These are phyloP conservation scores for Bipolaris sorokiniana DNA, from an alignment of 2,329 filamentous ascomycete genomes.

Conservation along the genomic window DNA sequence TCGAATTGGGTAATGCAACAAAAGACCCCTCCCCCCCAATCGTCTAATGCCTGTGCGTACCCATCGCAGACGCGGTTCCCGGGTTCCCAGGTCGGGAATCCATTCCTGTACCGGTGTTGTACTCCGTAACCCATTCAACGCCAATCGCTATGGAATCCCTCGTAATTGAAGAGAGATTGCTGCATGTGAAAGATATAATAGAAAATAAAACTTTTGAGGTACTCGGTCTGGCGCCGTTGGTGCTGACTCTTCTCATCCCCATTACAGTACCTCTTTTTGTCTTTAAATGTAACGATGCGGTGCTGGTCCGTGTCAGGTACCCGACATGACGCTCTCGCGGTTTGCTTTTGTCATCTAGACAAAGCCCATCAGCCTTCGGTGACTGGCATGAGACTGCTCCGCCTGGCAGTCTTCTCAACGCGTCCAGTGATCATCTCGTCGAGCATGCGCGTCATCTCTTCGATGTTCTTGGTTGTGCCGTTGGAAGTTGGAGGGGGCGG, in stretches of 20 bases:
- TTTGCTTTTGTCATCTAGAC: slow-evolving; percentile 8
- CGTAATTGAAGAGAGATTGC: slow-evolving; percentile 9
- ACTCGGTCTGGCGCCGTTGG: slow-evolving; percentile 14
- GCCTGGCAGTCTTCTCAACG: slow-evolving; percentile 66
- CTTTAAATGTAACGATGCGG: slow-evolving; percentile 8
- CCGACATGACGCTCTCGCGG: slow-evolving; percentile 6
- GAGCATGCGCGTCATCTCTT: slow-evolving; percentile 91
- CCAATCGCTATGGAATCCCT: slow-evolving; percentile 22
- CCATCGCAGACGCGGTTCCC: slow-evolving; percentile 1
- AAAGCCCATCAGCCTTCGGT: slow-evolving; percentile 25
- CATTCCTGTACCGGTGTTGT: slow-evolving; percentile 18
- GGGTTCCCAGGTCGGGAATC: slow-evolving; percentile 8
- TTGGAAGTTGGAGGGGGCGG: slow-evolving; percentile 27
- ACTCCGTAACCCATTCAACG: slow-evolving; percentile 20
- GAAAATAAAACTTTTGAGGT: slow-evolving; percentile 13
- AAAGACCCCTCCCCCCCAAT: slow-evolving; percentile 1
- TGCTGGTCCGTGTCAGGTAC: slow-evolving; percentile 7
- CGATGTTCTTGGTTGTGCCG: slow-evolving; percentile 68
- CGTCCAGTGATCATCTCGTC: slow-evolving; percentile 94
- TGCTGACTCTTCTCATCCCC: slow-evolving; percentile 30
- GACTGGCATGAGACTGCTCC: slow-evolving; percentile 36
- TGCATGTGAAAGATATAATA: not conserved
- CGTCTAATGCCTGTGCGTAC: slow-evolving; percentile 3
- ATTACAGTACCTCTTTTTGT: slow-evolving; percentile 31
- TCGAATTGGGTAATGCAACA: slow-evolving; percentile 8